These are phyloP conservation scores for Quercus parvula DNA, from an alignment of 306 rosid genomes.

Conservation along the genomic window DNA sequence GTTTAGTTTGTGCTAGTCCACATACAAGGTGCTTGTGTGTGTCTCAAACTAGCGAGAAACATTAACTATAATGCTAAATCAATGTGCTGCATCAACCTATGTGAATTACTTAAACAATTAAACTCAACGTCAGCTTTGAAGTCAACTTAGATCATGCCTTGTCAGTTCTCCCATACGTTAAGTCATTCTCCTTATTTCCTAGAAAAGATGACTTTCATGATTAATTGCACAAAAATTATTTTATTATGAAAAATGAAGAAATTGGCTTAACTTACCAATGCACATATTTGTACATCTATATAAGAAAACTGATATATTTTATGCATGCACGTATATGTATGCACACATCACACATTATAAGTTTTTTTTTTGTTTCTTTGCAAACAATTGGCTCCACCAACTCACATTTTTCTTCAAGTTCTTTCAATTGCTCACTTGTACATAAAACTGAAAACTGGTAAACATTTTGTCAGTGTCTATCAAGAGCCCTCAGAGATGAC, in stretches of 20 bases:
- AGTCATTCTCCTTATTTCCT: not conserved
- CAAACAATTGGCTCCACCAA: constrained; percentile 7
- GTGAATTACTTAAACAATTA: not conserved
- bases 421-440: constrained; percentile 14
- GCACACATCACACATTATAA: not conserved
- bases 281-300: too few species aligned
- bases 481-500: constrained; percentile 78
- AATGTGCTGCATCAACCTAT: not conserved
- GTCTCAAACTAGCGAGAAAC: not conserved
- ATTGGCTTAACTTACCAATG: not conserved
- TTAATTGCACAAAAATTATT: not conserved
- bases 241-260: not conserved
- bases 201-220: not conserved
- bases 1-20: not conserved
- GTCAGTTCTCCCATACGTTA: not conserved
- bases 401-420: constrained; percentile 4
- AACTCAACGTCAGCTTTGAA: not conserved
- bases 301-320: too few species aligned
- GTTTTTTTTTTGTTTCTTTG: not conserved
- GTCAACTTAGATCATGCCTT: not conserved
- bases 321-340: too few species aligned
- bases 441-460: constrained; percentile 6
- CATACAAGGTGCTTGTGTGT: not conserved
- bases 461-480: constrained; percentile 64
- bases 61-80: not conserved